phyloP scores from a whole-genome alignment of 495 filamentous ascomycete species.

The Podospora fimiseda region DNA sequence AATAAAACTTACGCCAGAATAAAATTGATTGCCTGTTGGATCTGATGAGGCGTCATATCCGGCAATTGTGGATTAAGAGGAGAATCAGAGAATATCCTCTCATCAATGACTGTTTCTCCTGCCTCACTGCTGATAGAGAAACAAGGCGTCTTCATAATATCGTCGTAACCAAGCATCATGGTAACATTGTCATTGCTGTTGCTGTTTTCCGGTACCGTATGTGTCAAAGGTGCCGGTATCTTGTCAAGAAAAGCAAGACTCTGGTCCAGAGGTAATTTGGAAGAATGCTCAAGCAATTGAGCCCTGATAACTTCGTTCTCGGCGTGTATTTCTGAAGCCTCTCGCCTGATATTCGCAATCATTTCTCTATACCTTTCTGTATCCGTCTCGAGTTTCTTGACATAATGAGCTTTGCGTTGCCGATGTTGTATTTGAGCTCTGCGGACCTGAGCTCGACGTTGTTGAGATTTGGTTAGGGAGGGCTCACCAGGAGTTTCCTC shows the following conservation, averaged over 20 bases:
- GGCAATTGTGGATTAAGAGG: neutral
- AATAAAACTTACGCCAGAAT: neutral
- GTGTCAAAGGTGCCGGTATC: too few relatives aligned
- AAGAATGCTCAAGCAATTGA: neutral
- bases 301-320: slow-evolving; percentile 32
- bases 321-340: slow-evolving; percentile 22
- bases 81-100: neutral
- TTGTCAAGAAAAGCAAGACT: neutral
- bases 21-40: neutral
- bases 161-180: neutral
- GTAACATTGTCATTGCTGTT: neutral
- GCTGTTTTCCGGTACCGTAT: too few relatives aligned
- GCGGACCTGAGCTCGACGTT: slow-evolving; percentile 42
- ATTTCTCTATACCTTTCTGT: slow-evolving; percentile 36
- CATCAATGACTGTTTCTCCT: neutral
- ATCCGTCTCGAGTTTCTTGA: slow-evolving; percentile 45
- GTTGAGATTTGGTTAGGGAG: slow-evolving; percentile 27
- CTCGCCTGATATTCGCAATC: slow-evolving; percentile 32
- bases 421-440: slow-evolving; percentile 48
- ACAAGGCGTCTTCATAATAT: neutral
- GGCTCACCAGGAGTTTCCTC: slow-evolving; percentile 1
- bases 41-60: neutral
- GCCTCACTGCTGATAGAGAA: neutral
- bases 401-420: slow-evolving; percentile 47
- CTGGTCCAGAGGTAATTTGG: neutral